Conservation (phyloP, 2,329 filamentous ascomycete species). For the Colletotrichum tropicicola region DNA sequence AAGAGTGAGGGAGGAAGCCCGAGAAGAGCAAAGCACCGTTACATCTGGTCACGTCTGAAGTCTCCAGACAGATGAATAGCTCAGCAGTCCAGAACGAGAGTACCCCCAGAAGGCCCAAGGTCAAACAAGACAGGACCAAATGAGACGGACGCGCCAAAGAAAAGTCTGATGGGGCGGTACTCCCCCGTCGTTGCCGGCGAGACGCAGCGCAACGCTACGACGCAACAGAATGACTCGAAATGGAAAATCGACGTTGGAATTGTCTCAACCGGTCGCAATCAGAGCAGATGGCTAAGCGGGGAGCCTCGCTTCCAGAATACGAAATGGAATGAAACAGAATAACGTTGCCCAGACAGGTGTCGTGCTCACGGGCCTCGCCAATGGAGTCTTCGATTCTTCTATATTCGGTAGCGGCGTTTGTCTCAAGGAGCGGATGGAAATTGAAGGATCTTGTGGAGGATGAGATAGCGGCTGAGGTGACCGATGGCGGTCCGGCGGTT, state of each 20-base stretch:
- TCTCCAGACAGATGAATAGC: background rate
- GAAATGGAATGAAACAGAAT: conserved; percentile 24
- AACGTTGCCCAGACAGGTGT: conserved; percentile 16
- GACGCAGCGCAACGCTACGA: conserved; percentile 18
- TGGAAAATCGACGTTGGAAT: conserved; percentile 7
- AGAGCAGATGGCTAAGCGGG: background rate
- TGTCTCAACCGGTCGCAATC: conserved; percentile 17
- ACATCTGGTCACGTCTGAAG: conserved; percentile 8
- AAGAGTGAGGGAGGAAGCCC: background rate
- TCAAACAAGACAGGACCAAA: background rate
- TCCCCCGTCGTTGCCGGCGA: background rate
- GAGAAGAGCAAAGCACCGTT: background rate
- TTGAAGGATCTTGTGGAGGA: conserved; percentile 26
- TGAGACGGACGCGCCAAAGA: background rate
- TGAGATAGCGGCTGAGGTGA: conserved; percentile 5
- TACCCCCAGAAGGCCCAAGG: background rate
- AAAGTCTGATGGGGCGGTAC: background rate
- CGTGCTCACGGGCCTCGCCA: conserved; percentile 6
- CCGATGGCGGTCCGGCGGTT: conserved; percentile 12
- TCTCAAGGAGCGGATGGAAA: conserved; percentile 24
- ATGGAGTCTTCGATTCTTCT: conserved; percentile 3
- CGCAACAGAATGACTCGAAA: conserved; percentile 11
- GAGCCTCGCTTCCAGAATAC: conserved; percentile 24
- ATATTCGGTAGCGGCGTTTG: conserved; percentile 12
- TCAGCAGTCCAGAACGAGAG: background rate